phyloP scores from a whole-genome alignment of 805 yeast genomes.

The Candida glaebosa region DNA sequence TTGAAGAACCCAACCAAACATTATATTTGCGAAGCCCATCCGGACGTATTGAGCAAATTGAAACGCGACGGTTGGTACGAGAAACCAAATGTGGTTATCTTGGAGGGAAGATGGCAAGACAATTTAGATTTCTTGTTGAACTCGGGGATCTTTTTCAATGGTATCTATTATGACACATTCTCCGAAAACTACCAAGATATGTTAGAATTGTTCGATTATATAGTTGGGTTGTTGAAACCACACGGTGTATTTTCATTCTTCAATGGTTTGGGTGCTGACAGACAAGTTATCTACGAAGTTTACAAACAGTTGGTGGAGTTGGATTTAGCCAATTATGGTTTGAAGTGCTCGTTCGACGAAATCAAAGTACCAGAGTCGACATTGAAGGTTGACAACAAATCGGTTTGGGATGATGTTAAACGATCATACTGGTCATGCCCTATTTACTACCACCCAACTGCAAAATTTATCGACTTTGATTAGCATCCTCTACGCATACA shows the following conservation, averaged over 20 bases:
- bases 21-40: conserved; percentile 92
- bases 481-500: too few species aligned
- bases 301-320: conserved; percentile 77
- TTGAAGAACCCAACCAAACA: conserved; percentile 58
- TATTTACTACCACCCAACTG: conserved; percentile 63
- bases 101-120: conserved; percentile 95
- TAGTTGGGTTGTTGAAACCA: conserved; percentile 80
- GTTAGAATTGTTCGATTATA: conserved; percentile 76
- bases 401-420: conserved; percentile 61
- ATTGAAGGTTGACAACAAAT: conserved; percentile 27
- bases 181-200: conserved; percentile 89
- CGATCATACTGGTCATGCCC: conserved; percentile 70
- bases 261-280: conserved; percentile 64
- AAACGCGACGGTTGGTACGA: conserved; percentile 79
- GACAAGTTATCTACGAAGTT: conserved; percentile 54
- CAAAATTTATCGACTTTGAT: conserved; percentile 37
- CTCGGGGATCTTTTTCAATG: conserved; percentile 71
- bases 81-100: conserved; percentile 62
- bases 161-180: conserved; percentile 90
- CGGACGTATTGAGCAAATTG: conserved; percentile 75
- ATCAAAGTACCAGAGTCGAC: conserved; percentile 44
- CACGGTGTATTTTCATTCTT: conserved; percentile 86
- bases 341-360: conserved; percentile 54
- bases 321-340: conserved; percentile 78
- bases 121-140: conserved; percentile 62